A percentile compares a stretch with the other conserved stretches of the same genome.
Evolutionary conservation across 768 basidiomycete genomes (phyloP).

Genomic region (Guyanaporus albipodus): DNA sequence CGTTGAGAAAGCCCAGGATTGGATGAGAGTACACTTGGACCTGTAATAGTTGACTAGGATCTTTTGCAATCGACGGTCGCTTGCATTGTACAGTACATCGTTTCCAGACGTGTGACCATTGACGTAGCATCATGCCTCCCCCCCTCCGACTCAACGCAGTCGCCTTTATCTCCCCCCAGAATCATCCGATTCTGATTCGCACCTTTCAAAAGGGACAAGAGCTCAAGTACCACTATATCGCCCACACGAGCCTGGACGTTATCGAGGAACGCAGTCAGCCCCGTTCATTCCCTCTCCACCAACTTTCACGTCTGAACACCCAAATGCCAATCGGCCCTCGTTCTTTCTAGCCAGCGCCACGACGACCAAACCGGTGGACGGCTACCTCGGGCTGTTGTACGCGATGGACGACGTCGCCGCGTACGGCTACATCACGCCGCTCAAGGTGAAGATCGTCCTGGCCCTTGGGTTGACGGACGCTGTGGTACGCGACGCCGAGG

Average conservation of each 20-base stretch:
- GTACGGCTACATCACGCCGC: slow-evolving; percentile 87
- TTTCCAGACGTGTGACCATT: no score
- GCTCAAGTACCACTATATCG: slow-evolving; percentile 87
- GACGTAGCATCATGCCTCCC: no score
- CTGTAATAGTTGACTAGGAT: no score
- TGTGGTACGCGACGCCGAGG: slow-evolving; percentile 75
- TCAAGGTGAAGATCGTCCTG: slow-evolving; percentile 84
- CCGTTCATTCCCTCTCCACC: not conserved
- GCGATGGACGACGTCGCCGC: slow-evolving; percentile 92
- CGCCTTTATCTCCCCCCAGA: slow-evolving; percentile 81
- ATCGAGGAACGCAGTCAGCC: slow-evolving; percentile 85
- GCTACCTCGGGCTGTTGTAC: slow-evolving; percentile 82
- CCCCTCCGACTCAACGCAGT: slow-evolving; percentile 74
- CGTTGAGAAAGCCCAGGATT: slow-evolving; percentile 8
- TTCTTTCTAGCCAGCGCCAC: slow-evolving; percentile 30
- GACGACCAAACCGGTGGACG: slow-evolving; percentile 62
- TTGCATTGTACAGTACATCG: no score
- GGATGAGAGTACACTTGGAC: not conserved
- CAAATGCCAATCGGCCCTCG: not conserved
- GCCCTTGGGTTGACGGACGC: slow-evolving; percentile 77
- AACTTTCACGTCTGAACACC: not conserved
- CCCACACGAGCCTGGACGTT: slow-evolving; percentile 86
- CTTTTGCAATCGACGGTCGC: no score
- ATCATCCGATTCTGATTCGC: slow-evolving; percentile 72
- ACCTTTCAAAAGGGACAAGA: slow-evolving; percentile 59